Evolutionary conservation across 805 yeast genomes (phyloP).

Genomic region (Maudiozyma turicensis): DNA sequence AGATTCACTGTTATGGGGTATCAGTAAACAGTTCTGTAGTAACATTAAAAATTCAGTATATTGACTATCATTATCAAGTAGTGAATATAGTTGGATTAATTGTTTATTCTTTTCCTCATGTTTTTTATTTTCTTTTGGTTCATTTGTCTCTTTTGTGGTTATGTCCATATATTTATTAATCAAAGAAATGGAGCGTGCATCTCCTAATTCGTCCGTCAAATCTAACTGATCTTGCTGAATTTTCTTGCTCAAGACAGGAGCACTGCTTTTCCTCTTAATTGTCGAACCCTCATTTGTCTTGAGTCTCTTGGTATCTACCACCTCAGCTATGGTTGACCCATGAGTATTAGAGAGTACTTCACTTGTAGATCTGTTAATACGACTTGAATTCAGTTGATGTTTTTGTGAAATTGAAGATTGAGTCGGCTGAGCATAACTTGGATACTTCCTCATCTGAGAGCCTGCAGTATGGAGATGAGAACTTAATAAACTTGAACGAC

Average conservation of each 20-base stretch:
- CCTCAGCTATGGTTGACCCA: neutral
- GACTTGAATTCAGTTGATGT: neutral
- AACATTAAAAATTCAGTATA: constrained; percentile 10
- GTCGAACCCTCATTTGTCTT: constrained; percentile 3
- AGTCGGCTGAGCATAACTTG: constrained; percentile 28
- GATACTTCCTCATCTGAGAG: constrained; percentile 10
- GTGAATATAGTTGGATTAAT: neutral
- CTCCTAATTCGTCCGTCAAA: constrained; percentile 23
- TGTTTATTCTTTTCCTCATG: neutral
- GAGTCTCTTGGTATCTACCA: constrained; percentile 1
- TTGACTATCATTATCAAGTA: neutral
- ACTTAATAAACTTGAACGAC: constrained; percentile 28
- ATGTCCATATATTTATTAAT: constrained; percentile 19
- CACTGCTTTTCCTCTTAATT: constrained; percentile 18
- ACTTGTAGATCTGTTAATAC: constrained; percentile 19
- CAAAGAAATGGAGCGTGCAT: constrained; percentile 16
- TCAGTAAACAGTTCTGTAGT: constrained; percentile 13
- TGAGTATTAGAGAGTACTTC: constrained; percentile 10
- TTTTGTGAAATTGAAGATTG: constrained; percentile 9
- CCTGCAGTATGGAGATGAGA: constrained; percentile 4
- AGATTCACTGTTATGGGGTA: neutral
- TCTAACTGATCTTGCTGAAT: constrained; percentile 13
- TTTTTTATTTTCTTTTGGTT: neutral
- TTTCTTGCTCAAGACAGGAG: constrained; percentile 10
- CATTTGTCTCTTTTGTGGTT: neutral